phyloP scores from a whole-genome alignment of 768 basidiomycete species.

The Amanita rubescens region DNA sequence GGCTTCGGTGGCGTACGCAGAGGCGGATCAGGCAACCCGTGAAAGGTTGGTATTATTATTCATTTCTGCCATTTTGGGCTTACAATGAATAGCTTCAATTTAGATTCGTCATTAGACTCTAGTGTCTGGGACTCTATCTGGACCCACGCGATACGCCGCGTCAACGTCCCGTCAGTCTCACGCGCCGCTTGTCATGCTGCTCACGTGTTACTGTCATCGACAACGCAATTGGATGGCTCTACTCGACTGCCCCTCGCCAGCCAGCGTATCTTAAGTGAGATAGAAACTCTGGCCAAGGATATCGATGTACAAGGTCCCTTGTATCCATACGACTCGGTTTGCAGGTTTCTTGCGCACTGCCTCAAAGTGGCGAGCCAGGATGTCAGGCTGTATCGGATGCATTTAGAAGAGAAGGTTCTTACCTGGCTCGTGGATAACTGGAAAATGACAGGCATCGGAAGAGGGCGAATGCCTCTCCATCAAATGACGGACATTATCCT shows the following conservation, averaged over 20 bases:
- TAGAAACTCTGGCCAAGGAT: constrained; percentile 74
- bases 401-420: constrained; percentile 80
- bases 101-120: constrained; percentile 10
- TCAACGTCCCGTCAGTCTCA: constrained; percentile 59
- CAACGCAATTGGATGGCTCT: constrained; percentile 15
- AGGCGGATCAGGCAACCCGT: constrained; percentile 20
- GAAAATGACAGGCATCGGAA: constrained; percentile 32
- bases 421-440: constrained; percentile 77
- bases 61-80: constrained; percentile 5
- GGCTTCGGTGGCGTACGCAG: constrained; percentile 58
- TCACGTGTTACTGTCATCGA: constrained; percentile 37
- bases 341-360: constrained; percentile 66
- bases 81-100: background rate
- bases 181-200: constrained; percentile 76
- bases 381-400: constrained; percentile 74
- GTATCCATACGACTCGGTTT: constrained; percentile 85
- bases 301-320: constrained; percentile 87
- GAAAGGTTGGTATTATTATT: background rate
- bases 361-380: constrained; percentile 73
- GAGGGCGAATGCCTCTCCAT: constrained; percentile 42
- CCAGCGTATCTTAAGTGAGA: constrained; percentile 57
- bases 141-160: constrained; percentile 73
- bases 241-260: constrained; percentile 35
- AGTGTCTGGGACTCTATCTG: constrained; percentile 77
- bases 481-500: constrained; percentile 52